These are phyloP conservation scores for Xylariaceae sp. DNA, from an alignment of 2,329 filamentous ascomycete genomes.

Conservation along the genomic window DNA sequence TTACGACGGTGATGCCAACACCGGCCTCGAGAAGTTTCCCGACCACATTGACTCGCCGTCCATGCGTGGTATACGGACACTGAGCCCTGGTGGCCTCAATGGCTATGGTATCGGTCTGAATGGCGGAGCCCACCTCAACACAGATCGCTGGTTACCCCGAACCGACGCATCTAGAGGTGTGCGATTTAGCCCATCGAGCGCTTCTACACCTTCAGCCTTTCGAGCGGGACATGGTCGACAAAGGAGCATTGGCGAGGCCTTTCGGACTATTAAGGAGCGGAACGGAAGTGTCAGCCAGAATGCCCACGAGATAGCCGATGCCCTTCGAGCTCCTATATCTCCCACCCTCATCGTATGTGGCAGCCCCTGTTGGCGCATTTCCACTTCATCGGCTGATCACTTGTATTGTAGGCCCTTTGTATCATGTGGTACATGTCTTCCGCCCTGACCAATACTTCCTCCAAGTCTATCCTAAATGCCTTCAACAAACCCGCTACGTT, in stretches of 20 bases:
- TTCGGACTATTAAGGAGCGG: constrained; percentile 79
- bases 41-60: constrained; percentile 44
- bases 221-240: constrained; percentile 57
- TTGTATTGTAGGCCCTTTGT: constrained; percentile 72
- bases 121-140: constrained; percentile 38
- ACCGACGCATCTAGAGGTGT: constrained; percentile 40
- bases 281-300: constrained; percentile 90
- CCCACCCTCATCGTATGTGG: constrained; percentile 80
- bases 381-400: constrained; percentile 36
- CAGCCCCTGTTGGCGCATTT: constrained; percentile 29
- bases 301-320: constrained; percentile 90
- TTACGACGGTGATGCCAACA: constrained; percentile 35
- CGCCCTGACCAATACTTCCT: constrained; percentile 95
- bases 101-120: constrained; percentile 43
- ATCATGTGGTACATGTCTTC: constrained; percentile 94
- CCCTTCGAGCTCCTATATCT: constrained; percentile 87
- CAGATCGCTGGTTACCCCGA: constrained; percentile 42
- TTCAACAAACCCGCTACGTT: constrained; percentile 91
- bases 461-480: constrained; percentile 93
- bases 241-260: constrained; percentile 89
- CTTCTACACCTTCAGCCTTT: constrained; percentile 35
- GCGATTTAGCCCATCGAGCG: constrained; percentile 38
- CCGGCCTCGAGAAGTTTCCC: constrained; percentile 45
- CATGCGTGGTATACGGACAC: constrained; percentile 40
- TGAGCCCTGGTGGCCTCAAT: constrained; percentile 40